A percentile compares a stretch with the other conserved stretches of the same genome.
These are phyloP conservation scores for Cavenderia fasciculata DNA, from an alignment of 78 protist genomes.

Conservation along the genomic window DNA sequence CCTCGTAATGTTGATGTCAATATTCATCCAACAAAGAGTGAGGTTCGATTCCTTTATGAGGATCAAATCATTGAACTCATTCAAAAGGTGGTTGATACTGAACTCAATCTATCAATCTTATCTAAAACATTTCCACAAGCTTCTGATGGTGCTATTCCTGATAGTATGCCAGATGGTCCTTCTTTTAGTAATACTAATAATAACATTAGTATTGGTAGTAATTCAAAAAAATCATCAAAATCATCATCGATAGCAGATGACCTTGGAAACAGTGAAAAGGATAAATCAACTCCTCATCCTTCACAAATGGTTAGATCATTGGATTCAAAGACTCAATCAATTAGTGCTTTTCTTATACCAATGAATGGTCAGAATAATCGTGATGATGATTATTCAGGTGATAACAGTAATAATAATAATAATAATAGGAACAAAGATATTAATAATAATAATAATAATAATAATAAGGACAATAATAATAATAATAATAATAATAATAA, in stretches of 20 bases:
- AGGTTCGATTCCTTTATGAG: constrained; percentile 59
- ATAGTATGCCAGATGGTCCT: not conserved
- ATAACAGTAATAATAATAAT: too few species aligned
- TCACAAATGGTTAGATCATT: constrained; percentile 48
- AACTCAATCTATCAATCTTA: constrained; percentile 13
- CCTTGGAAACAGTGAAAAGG: too few species aligned
- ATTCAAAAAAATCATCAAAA: too few species aligned
- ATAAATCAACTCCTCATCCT: not conserved
- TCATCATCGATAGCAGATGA: too few species aligned
- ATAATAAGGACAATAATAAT: not conserved
- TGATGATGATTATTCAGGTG: not conserved
- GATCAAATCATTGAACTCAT: constrained; percentile 61
- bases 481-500: not conserved
- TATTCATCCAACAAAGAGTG: constrained; percentile 98
- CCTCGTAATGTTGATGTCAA: constrained; percentile 96
- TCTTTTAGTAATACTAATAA: not conserved
- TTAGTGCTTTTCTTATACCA: constrained; percentile 40
- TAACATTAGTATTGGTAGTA: not conserved
- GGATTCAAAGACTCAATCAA: constrained; percentile 67
- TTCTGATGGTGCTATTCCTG: too few species aligned
- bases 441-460: not conserved
- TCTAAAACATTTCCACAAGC: constrained; percentile 59
- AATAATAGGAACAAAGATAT: too few species aligned
- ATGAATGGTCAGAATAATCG: too few species aligned
- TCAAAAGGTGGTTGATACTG: constrained; percentile 35